Evolutionary conservation across 2,329 filamentous ascomycete genomes (phyloP).

Genomic region (Apiospora rasikravindrae): DNA sequence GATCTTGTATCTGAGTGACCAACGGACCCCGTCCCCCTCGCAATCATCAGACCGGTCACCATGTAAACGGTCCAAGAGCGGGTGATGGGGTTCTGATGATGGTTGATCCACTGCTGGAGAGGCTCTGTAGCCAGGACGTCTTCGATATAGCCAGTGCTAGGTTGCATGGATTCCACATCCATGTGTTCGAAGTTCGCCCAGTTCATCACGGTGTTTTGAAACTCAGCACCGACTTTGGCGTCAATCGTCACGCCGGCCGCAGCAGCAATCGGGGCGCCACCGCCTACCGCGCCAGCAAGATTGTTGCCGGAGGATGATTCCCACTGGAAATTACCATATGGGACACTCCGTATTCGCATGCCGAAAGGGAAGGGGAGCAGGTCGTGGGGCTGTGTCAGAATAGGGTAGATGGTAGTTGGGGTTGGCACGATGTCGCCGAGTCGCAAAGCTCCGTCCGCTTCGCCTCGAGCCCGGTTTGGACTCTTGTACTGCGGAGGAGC

Average conservation of each 20-base stretch:
- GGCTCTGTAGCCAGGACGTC: background rate
- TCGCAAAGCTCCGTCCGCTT: background rate
- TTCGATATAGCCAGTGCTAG: background rate
- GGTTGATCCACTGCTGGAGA: background rate
- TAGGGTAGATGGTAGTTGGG: background rate
- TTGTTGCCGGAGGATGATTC: background rate
- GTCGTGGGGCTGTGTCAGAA: background rate
- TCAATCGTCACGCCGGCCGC: background rate
- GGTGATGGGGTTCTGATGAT: background rate
- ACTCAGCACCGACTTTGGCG: background rate
- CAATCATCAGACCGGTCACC: background rate
- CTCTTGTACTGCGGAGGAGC: background rate
- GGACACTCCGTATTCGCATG: background rate
- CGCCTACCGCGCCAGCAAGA: background rate
- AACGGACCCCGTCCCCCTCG: background rate
- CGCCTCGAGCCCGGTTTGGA: background rate
- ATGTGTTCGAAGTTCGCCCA: background rate
- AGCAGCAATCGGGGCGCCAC: background rate
- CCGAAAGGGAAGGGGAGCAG: background rate
- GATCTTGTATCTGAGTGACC: background rate
- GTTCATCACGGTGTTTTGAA: background rate
- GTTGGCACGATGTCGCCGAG: background rate
- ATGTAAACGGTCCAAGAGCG: background rate
- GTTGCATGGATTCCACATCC: background rate
- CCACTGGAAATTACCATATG: background rate